phyloP scores from a whole-genome alignment of 2,329 filamentous ascomycete species.

The Paradendryphiella salina region DNA sequence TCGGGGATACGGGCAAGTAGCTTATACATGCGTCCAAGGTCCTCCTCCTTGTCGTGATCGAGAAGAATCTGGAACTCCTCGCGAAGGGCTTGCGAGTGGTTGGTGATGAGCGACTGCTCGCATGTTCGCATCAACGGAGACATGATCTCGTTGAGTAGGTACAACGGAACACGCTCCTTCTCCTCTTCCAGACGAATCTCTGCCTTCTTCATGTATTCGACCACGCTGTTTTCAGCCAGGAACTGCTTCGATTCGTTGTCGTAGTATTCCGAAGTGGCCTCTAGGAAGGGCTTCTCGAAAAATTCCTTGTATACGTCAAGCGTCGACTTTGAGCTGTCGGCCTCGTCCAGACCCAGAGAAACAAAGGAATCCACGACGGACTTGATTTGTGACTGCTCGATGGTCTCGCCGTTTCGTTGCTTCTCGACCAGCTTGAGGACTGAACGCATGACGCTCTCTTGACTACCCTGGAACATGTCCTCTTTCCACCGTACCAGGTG shows the following conservation, averaged over 20 bases:
- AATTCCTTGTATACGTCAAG: conserved; percentile 91
- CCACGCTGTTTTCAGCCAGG: conserved; percentile 92
- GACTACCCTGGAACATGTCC: conserved; percentile 83
- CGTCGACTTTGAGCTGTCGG: conserved; percentile 89
- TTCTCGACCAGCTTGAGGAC: conserved; percentile 95
- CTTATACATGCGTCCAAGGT: conserved; percentile 95
- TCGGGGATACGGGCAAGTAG: conserved; percentile 87
- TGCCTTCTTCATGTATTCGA: conserved; percentile 99
- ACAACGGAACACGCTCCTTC: conserved; percentile 89
- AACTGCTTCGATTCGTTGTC: conserved; percentile 91
- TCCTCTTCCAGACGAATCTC: conserved; percentile 87
- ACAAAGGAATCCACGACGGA: conserved; percentile 94
- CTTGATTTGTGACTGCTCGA: conserved; percentile 96
- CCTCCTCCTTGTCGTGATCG: conserved; percentile 91
- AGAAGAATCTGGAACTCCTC: conserved; percentile 95
- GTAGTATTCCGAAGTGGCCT: conserved; percentile 83
- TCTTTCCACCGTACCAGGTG: conserved; percentile 95
- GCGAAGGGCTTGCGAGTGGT: conserved; percentile 80
- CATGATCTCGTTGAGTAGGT: conserved; percentile 88
- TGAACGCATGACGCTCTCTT: conserved; percentile 88
- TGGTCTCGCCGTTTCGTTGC: conserved; percentile 95
- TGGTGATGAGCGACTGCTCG: conserved; percentile 84
- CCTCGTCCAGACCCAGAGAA: conserved; percentile 89
- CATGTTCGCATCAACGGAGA: conserved; percentile 82
- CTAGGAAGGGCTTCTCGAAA: conserved; percentile 91